Percentiles rank a stretch among this genome's conserved stretches.
These are phyloP conservation scores for Hortiboletus rubellus DNA, from an alignment of 1,284 basidiomycete genomes.

Conservation along the genomic window DNA sequence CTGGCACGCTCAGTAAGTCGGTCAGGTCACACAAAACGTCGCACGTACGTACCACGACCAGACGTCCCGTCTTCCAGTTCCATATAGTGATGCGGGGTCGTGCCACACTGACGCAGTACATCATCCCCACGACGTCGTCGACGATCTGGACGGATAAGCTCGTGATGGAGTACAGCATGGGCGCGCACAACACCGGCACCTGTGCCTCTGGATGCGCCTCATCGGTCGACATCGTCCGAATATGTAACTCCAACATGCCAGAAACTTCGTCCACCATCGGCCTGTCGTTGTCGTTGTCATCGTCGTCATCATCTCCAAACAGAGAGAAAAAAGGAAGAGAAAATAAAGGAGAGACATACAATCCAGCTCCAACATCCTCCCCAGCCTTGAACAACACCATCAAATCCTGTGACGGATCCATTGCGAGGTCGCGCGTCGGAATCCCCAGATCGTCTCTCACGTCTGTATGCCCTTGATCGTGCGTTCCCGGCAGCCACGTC, in stretches of 20 bases:
- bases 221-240: conserved; percentile 47
- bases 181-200: conserved; percentile 26
- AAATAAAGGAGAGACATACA: conserved; percentile 10
- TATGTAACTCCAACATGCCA: conserved; percentile 32
- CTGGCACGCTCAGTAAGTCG: conserved; percentile 17
- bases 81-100: conserved; percentile 46
- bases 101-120: conserved; percentile 37
- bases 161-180: conserved; percentile 20
- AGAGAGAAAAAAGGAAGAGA: background rate
- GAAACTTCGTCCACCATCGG: conserved; percentile 9
- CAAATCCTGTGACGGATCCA: conserved; percentile 64
- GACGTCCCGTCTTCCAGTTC: conserved; percentile 53
- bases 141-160: conserved; percentile 50
- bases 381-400: conserved; percentile 48
- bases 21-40: background rate
- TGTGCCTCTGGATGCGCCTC: conserved; percentile 41
- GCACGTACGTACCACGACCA: conserved; percentile 43
- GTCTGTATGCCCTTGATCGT: conserved; percentile 19
- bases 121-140: conserved; percentile 51
- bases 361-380: conserved; percentile 7
- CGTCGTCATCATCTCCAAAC: background rate
- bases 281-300: background rate
- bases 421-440: conserved; percentile 54
- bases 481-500: conserved; percentile 40
- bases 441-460: conserved; percentile 44